Evolutionary conservation across 805 yeast genomes (phyloP).

Genomic region (Hanseniaspora mollemarum): DNA sequence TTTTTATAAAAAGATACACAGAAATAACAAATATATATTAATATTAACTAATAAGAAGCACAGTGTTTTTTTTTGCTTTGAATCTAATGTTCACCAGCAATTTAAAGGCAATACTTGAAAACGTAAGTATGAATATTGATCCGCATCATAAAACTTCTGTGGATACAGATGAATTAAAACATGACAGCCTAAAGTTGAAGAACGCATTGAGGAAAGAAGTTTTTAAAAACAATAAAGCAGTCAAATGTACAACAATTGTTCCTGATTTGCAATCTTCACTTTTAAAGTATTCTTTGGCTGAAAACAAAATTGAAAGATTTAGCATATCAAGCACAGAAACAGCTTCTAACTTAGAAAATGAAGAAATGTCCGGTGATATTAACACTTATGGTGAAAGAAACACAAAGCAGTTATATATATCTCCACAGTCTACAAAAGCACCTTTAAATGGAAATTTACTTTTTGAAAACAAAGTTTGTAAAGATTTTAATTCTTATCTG

Average conservation of each 20-base stretch:
- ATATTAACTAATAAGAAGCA: no score
- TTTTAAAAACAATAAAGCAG: not conserved
- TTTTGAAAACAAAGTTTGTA: no score
- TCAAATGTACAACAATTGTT: not conserved
- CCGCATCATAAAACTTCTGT: not conserved
- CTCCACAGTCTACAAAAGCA: not conserved
- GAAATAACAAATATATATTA: no score
- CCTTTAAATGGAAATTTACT: not conserved
- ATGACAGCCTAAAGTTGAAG: not conserved
- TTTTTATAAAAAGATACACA: no score
- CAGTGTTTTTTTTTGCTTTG: no score
- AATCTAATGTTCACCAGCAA: not conserved
- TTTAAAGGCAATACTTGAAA: not conserved
- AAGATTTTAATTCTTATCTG: no score
- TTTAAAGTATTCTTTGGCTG: not conserved
- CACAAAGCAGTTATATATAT: not conserved
- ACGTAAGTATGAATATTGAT: not conserved
- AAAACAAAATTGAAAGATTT: not conserved
- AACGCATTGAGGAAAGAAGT: not conserved
- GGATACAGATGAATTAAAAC: not conserved
- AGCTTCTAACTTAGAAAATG: constrained; percentile 1
- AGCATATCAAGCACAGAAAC: not conserved
- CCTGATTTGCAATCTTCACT: not conserved
- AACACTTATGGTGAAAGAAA: not conserved
- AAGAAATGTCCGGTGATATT: not conserved